phyloP scores from a whole-genome alignment of 106 monocot genomes.

The Apostasia ramifera region DNA sequence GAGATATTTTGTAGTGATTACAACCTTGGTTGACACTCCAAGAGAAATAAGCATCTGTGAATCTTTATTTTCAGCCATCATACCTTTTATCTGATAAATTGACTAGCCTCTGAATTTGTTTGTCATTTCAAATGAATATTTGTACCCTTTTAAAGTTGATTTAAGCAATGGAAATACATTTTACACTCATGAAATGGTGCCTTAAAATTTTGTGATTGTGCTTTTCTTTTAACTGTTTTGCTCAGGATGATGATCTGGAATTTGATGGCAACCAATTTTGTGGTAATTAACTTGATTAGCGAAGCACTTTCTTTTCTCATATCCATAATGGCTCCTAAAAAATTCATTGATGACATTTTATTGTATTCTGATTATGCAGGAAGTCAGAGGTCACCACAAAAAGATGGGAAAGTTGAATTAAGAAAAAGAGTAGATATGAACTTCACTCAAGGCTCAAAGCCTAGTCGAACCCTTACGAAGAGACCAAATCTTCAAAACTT shows the following conservation, averaged over 20 bases:
- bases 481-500: neutral
- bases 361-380: neutral
- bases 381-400: constrained; percentile 10
- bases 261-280: constrained; percentile 15
- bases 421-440: constrained; percentile 14
- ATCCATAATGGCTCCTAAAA: neutral
- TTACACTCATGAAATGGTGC: neutral
- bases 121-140: neutral
- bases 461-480: constrained; percentile 1
- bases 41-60: neutral
- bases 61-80: neutral
- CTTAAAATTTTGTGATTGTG: neutral
- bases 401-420: constrained; percentile 4
- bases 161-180: neutral
- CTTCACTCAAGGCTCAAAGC: constrained; percentile 13
- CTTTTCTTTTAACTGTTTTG: constrained; percentile 3
- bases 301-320: constrained; percentile 10
- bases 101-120: neutral
- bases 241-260: constrained; percentile 44
- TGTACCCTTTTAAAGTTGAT: neutral
- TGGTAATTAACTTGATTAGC: constrained; percentile 1
- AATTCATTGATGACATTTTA: neutral
- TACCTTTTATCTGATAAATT: no score
- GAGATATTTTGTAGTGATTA: no score
- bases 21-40: no score